A percentile compares a stretch with the other conserved stretches of the same genome.
These are phyloP conservation scores for Pneumocystis murina DNA, from an alignment of 1,139 yeast species.

Conservation along the genomic window DNA sequence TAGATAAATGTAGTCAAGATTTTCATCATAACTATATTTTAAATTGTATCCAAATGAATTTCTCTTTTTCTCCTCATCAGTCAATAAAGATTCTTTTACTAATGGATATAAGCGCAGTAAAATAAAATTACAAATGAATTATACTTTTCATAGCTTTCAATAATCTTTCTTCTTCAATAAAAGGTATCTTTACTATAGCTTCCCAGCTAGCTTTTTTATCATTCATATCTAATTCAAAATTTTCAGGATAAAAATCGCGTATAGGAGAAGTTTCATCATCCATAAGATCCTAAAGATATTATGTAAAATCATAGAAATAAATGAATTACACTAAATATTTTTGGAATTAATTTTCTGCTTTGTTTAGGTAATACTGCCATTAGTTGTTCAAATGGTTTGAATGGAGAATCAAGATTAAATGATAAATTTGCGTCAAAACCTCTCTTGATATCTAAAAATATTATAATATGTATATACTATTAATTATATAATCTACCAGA, in stretches of 20 bases:
- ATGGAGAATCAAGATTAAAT: conserved; percentile 63
- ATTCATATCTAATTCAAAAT: conserved; percentile 78
- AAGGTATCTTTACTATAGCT: conserved; percentile 87
- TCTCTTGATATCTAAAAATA: conserved; percentile 38
- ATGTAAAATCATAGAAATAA: neutral
- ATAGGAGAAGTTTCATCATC: conserved; percentile 81
- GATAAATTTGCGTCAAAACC: conserved; percentile 48
- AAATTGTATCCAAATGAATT: conserved; percentile 61
- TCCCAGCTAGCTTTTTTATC: conserved; percentile 97
- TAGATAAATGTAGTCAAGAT: conserved; percentile 49
- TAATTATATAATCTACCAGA: conserved; percentile 26
- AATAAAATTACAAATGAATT: neutral
- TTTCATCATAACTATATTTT: conserved; percentile 61
- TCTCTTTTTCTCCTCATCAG: conserved; percentile 55
- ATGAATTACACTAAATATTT: conserved; percentile 30
- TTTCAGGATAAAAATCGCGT: conserved; percentile 76
- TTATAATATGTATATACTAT: neutral
- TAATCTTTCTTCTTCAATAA: conserved; percentile 72
- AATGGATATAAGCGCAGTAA: neutral
- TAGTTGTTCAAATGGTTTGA: conserved; percentile 85
- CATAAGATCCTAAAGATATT: conserved; percentile 49
- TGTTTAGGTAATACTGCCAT: conserved; percentile 97
- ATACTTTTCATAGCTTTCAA: conserved; percentile 53
- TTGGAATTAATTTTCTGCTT: conserved; percentile 68
- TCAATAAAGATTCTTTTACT: conserved; percentile 37